Conservation (phyloP, 129 eudicot species). For the Daucus carota region DNA sequence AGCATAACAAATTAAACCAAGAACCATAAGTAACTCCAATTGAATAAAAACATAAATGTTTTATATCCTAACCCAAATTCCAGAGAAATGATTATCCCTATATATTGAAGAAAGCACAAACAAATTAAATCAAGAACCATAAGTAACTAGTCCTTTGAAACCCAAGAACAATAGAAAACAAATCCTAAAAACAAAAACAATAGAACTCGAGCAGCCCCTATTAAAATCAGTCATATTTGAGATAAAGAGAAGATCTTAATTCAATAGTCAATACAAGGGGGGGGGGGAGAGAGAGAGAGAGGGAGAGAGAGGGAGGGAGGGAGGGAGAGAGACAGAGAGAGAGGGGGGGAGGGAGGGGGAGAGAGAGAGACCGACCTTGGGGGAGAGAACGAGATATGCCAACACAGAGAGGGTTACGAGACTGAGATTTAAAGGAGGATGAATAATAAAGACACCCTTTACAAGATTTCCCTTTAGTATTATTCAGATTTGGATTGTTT, state of each 20-base stretch:
- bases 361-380: constrained; percentile 34
- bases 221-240: background rate
- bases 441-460: constrained; percentile 85
- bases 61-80: no score
- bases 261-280: background rate
- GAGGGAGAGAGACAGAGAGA: background rate
- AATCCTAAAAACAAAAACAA: background rate
- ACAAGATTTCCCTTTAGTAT: constrained; percentile 59
- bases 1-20: no score
- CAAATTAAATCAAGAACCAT: no score
- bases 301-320: background rate
- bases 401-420: constrained; percentile 80
- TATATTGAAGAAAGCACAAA: no score
- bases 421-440: constrained; percentile 56
- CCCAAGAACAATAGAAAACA: background rate
- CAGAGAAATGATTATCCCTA: no score
- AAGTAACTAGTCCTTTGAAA: no score
- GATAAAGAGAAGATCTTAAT: background rate
- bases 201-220: background rate
- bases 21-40: no score
- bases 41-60: no score
- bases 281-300: background rate
- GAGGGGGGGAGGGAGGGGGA: background rate
- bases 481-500: constrained; percentile 10
- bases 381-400: constrained; percentile 81